Evolutionary conservation across 2,329 filamentous ascomycete genomes (phyloP), one percentile per base, ranked within the genome.

Genomic region (Xenosphaeropsis pyriputrescens): DNA sequence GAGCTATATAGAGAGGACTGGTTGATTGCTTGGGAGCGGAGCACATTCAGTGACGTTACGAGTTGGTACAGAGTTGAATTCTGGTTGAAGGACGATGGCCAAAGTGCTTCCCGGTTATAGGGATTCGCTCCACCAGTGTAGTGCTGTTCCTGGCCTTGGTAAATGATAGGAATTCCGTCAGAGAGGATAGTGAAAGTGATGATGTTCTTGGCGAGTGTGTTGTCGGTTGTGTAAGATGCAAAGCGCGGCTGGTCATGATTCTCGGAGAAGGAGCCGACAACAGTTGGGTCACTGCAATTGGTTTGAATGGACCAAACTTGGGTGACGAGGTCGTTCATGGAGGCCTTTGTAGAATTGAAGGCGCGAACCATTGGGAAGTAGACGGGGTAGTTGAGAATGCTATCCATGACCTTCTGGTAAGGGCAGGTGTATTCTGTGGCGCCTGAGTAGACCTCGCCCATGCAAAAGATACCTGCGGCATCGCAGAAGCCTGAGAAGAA

Each of bases 81-180:
- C 1, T 59, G 67, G 42, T 60, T 48, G 52, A 67, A 77, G 6
- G 55, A 56, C 9, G 65, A 68, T 9, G 64, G 53, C 74, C 73
- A 78, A 32, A 70, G 58, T 6, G 72, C 68, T 49, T 76, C 71
- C n/a, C 72, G 68, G 36, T 61, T 63, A 0, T 63, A 56, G 7
- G 70, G 70, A 34, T 56, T 57, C 26, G 51, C 59, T n/a, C 60
- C 62, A 16, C 67, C 66, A 1, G 58, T 51, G 50, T 66, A 74
- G 42, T 68, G 70, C 48, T 80, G 75, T 54, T 80, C 76, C 43
- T 75, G 71, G 18, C 75, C 76, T 45, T 77, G 67, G 54, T 79
- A 81, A 26, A 79, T 62, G 39, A 78, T 72, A 1, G 75, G 74
- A 30, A 79, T 70, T 15, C 75, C 75, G 39, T 76, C 63, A 2